A percentile compares a stretch with the other conserved stretches of the same genome.
Conservation (phyloP, 2,329 filamentous ascomycete species). For the Cercospora beticola region DNA sequence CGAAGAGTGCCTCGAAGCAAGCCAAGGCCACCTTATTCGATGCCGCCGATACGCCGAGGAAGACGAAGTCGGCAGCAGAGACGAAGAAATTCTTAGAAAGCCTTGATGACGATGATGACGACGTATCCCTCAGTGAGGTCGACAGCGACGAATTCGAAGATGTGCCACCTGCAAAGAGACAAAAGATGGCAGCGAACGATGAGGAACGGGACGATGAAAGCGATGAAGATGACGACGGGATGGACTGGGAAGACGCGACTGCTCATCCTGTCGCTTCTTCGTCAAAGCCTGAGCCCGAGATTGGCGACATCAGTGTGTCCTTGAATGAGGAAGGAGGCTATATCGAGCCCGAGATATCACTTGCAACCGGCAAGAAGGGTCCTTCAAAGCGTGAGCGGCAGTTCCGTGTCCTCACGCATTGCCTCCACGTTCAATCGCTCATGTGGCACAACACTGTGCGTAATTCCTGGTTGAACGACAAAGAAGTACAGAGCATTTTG, state of each 20-base stretch:
- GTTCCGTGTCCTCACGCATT: slow-evolving; percentile 76
- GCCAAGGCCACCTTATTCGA: slow-evolving; percentile 47
- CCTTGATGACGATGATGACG: slow-evolving; percentile 42
- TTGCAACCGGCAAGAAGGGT: slow-evolving; percentile 66
- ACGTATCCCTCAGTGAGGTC: slow-evolving; percentile 44
- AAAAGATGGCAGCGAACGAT: slow-evolving; percentile 39
- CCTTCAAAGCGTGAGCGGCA: slow-evolving; percentile 80
- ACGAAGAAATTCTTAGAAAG: slow-evolving; percentile 39
- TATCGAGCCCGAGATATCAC: slow-evolving; percentile 43
- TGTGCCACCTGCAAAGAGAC: slow-evolving; percentile 45
- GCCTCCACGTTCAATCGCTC: slow-evolving; percentile 81
- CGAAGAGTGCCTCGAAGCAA: slow-evolving; percentile 25
- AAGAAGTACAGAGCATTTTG: slow-evolving; percentile 71
- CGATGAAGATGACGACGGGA: slow-evolving; percentile 55
- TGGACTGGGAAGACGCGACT: slow-evolving; percentile 59
- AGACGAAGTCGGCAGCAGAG: slow-evolving; percentile 28
- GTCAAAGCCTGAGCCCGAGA: slow-evolving; percentile 30
- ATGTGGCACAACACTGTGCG: slow-evolving; percentile 86
- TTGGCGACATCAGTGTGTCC: slow-evolving; percentile 37
- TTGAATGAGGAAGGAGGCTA: slow-evolving; percentile 42
- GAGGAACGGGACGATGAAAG: slow-evolving; percentile 53
- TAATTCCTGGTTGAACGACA: slow-evolving; percentile 81
- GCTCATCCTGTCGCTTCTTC: slow-evolving; percentile 33
- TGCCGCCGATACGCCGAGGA: slow-evolving; percentile 42
- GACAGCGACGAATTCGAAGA: slow-evolving; percentile 54